A percentile compares a stretch with the other conserved stretches of the same genome.
Conservation (phyloP, 768 basidiomycete species). For the Pleurotus platypus region DNA sequence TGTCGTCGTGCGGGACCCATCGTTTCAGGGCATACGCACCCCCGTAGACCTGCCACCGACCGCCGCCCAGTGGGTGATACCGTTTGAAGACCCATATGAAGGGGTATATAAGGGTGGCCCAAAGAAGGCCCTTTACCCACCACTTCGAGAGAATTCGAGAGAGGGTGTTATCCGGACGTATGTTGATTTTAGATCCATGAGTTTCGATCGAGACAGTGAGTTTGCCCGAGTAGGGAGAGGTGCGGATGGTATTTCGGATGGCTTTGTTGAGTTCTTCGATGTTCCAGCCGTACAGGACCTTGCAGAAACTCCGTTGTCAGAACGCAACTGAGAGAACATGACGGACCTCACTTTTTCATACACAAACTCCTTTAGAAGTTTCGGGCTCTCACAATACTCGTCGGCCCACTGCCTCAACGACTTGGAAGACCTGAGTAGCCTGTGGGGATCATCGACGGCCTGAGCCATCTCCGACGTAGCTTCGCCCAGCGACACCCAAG, state of each 20-base stretch:
- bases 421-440: constrained; percentile 49
- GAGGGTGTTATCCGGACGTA: constrained; percentile 65
- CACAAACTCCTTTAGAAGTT: constrained; percentile 73
- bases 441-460: constrained; percentile 8
- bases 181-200: constrained; percentile 45
- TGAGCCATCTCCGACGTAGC: constrained; percentile 14
- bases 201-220: constrained; percentile 50
- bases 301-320: no score
- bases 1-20: constrained; percentile 25
- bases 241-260: constrained; percentile 36
- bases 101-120: constrained; percentile 70
- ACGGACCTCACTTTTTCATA: constrained; percentile 59
- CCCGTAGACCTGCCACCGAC: constrained; percentile 73
- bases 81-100: constrained; percentile 80
- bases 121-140: constrained; percentile 68
- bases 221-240: constrained; percentile 41
- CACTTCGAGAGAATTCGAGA: constrained; percentile 65
- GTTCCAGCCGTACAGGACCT: constrained; percentile 45
- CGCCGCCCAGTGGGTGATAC: constrained; percentile 65
- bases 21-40: constrained; percentile 72
- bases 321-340: no score
- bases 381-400: constrained; percentile 70
- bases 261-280: constrained; percentile 35
- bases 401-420: constrained; percentile 78
- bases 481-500: constrained; percentile 30